Evolutionary conservation across 2,329 filamentous ascomycete genomes (phyloP).

Genomic region (Aspergillus sp.): DNA sequence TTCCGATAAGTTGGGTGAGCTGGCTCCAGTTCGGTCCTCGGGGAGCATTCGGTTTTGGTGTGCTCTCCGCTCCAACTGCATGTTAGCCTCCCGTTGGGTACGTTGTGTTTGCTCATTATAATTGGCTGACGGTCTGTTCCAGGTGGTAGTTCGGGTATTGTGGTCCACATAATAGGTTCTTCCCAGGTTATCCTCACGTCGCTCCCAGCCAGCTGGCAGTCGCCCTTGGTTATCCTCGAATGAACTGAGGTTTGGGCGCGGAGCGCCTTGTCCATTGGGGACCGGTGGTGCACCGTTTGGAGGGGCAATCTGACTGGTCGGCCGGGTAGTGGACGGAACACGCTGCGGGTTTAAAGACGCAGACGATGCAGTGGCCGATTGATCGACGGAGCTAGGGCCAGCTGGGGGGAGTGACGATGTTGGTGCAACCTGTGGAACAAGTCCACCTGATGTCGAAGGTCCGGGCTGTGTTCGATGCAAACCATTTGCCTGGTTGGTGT

Average conservation of each 20-base stretch:
- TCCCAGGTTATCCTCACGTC: slow-evolving; percentile 89
- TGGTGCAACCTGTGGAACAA: slow-evolving; percentile 36
- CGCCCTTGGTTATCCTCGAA: slow-evolving; percentile 97
- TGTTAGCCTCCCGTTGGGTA: slow-evolving; percentile 81
- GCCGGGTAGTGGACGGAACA: slow-evolving; percentile 34
- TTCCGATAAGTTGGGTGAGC: slow-evolving; percentile 74
- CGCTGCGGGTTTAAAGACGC: slow-evolving; percentile 37
- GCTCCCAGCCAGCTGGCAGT: slow-evolving; percentile 90
- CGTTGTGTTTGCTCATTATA: slow-evolving; percentile 75
- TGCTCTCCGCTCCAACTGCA: slow-evolving; percentile 85
- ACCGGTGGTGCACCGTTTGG: slow-evolving; percentile 41
- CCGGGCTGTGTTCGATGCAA: slow-evolving; percentile 35
- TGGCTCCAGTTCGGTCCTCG: slow-evolving; percentile 91
- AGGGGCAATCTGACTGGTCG: slow-evolving; percentile 39
- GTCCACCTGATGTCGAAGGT: slow-evolving; percentile 39
- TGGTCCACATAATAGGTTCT: slow-evolving; percentile 98
- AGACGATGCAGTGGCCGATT: slow-evolving; percentile 32
- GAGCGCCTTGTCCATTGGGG: slow-evolving; percentile 38
- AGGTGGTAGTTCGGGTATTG: slow-evolving; percentile 94
- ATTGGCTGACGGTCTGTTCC: slow-evolving; percentile 82
- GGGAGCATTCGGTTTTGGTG: slow-evolving; percentile 95
- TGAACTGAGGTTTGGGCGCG: slow-evolving; percentile 70
- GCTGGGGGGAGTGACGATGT: slow-evolving; percentile 25
- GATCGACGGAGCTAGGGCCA: slow-evolving; percentile 29
- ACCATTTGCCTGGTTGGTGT: slow-evolving; percentile 53